Conservation (phyloP, 495 filamentous ascomycete species). For the Thermothielavioides terrestris region DNA sequence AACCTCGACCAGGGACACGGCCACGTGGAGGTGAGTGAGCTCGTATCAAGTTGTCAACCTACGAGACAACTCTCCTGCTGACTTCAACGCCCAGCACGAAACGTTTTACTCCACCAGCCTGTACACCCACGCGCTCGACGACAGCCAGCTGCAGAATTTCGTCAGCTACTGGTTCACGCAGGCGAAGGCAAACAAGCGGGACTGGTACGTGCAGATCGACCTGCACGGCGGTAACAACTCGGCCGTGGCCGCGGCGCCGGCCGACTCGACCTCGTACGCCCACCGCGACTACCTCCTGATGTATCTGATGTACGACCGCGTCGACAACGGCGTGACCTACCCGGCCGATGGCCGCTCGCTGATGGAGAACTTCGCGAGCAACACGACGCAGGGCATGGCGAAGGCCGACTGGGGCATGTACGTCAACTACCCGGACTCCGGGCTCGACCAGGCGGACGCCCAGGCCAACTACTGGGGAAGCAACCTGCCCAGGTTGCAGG, state of each 20-base stretch:
- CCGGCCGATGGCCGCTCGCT: slow-evolving; percentile 26
- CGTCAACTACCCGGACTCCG: slow-evolving; percentile 40
- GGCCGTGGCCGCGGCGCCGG: slow-evolving; percentile 24
- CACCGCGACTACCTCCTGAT: slow-evolving; percentile 40
- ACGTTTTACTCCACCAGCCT: slow-evolving; percentile 37
- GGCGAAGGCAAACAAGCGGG: slow-evolving; percentile 32
- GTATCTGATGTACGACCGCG: slow-evolving; percentile 36
- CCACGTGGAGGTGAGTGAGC: slow-evolving; percentile 20
- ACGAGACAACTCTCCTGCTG: too few species aligned
- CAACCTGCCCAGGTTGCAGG: slow-evolving; percentile 44
- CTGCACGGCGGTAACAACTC: slow-evolving; percentile 38
- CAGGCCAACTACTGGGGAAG: slow-evolving; percentile 44
- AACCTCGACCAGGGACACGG: slow-evolving; percentile 29
- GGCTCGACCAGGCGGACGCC: slow-evolving; percentile 29
- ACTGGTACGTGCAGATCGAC: slow-evolving; percentile 42
- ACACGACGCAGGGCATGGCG: slow-evolving; percentile 25
- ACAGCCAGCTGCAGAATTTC: slow-evolving; percentile 28
- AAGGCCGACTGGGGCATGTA: slow-evolving; percentile 34
- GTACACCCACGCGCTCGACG: slow-evolving; percentile 30
- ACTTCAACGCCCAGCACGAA: slow-evolving; percentile 29
- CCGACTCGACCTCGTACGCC: slow-evolving; percentile 30
- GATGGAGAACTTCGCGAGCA: slow-evolving; percentile 30
- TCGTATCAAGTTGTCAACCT: too few species aligned
- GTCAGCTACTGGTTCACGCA: slow-evolving; percentile 37
- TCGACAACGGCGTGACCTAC: slow-evolving; percentile 23